Base-by-base conservation (phyloP, 2,329 filamentous ascomycete genomes). In the Pleoardoris graminearum region DNA sequence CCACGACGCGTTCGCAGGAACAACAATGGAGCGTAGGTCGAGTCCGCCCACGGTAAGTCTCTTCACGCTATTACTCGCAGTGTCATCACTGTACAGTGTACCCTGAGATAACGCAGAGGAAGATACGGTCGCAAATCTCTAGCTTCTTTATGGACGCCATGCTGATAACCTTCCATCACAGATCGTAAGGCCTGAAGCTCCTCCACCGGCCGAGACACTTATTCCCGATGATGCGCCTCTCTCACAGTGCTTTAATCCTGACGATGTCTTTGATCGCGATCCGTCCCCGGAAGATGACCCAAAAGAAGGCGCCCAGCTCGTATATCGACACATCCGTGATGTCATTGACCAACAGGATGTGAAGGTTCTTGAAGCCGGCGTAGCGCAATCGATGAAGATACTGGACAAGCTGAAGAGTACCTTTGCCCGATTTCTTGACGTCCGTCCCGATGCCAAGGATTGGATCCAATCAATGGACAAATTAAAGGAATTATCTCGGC, bases 391-490 rank as follows among this genome's bases (percentile, higher is more conserved):
- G 0, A 38, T 77, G 10, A 55, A 69, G 4, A 45, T 77, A 7
- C 63, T 80, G 0, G 55, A 72, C 4, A 55, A 57, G 4, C 54
- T 80, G 0, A 68, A 71, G 38, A 29, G 44, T 3, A 59, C 61
- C 3, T 64, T 80, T 11, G 35, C 58, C 4, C 55, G 60, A 21
- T 58, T 69, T 10, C 52, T 50, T 4, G 19, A 7, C 5, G 41
- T 23, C 2, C 59, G 50, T 16, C 30, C 14, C n/a, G 75, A 79
- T 50, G 72, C 69, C 2, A 51, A 61, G n/a, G 55, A 67, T 17
- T 81, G 76, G 77, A 51, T 76, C 7, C 50, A 72, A 17, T 62
- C 75, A 11, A 77, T 81, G 33, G 66, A 76, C 2, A 71, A 72
- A 2, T 63, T 82, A 0, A 65, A 72, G 23, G 66, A 73, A 2